Conservation (phyloP, 192 early-diverging fungal genomes). For the Coemansia sp. region DNA sequence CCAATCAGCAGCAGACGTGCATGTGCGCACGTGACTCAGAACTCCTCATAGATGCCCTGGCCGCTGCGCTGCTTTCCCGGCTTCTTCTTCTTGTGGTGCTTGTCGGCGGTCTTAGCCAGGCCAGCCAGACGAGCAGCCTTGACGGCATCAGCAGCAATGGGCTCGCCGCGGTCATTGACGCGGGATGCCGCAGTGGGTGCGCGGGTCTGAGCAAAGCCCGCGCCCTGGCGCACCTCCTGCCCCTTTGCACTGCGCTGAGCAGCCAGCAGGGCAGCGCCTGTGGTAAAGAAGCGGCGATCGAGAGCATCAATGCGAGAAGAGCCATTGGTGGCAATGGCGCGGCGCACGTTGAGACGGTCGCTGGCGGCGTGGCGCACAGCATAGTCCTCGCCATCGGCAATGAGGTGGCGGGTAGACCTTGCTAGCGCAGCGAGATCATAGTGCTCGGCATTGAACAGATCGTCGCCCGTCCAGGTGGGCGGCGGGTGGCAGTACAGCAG, state of each 20-base stretch:
- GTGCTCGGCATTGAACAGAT: conserved; percentile 85
- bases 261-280: conserved; percentile 11
- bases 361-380: conserved; percentile 53
- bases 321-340: conserved; percentile 52
- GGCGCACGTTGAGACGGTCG: conserved; percentile 58
- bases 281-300: conserved; percentile 46
- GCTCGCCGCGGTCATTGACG: conserved; percentile 56
- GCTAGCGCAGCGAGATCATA: conserved; percentile 60
- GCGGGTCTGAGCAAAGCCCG: conserved; percentile 40
- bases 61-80: conserved; percentile 71
- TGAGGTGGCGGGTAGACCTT: conserved; percentile 32
- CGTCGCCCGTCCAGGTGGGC: conserved; percentile 45
- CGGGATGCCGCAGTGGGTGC: conserved; percentile 31
- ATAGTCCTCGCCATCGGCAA: conserved; percentile 52
- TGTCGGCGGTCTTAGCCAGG: conserved; percentile 56
- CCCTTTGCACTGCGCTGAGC: conserved; percentile 33
- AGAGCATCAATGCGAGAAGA: conserved; percentile 29
- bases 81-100: conserved; percentile 69
- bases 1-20: conserved; percentile 9
- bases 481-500: conserved; percentile 87
- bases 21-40: not conserved
- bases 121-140: conserved; percentile 63
- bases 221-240: conserved; percentile 36
- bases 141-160: conserved; percentile 47
- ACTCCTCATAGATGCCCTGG: conserved; percentile 49